A percentile compares a stretch with the other conserved stretches of the same genome.
phyloP scores from a whole-genome alignment of 805 yeast species.

The Kuraishia molischiana region DNA sequence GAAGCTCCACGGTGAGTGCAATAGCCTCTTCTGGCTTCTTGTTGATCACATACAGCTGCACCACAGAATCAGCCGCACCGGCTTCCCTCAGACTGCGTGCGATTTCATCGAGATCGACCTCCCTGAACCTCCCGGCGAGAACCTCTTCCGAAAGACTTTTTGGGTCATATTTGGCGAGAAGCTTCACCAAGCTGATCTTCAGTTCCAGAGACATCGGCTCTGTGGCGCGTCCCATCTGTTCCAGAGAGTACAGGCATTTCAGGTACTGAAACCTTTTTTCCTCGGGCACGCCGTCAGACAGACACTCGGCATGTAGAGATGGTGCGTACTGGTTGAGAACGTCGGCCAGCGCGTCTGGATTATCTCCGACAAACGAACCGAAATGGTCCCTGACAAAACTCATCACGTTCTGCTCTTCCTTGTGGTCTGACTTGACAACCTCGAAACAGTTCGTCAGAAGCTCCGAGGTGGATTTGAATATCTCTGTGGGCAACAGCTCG shows the following conservation, averaged over 20 bases:
- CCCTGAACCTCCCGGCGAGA: not conserved
- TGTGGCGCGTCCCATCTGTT: slow-evolving; percentile 6
- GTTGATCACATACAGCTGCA: not conserved
- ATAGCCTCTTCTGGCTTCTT: slow-evolving; percentile 19
- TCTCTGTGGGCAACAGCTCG: slow-evolving; percentile 8
- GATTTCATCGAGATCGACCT: not conserved
- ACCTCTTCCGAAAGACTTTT: not conserved
- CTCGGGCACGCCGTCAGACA: slow-evolving; percentile 19
- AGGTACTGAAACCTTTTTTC: slow-evolving; percentile 23
- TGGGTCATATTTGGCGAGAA: not conserved
- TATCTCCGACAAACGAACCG: slow-evolving; percentile 14
- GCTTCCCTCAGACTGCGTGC: not conserved
- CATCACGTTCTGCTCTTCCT: slow-evolving; percentile 14
- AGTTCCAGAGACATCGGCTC: not conserved
- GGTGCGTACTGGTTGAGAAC: slow-evolving; percentile 28
- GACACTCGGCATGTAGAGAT: slow-evolving; percentile 25
- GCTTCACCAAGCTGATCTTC: not conserved
- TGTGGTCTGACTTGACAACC: slow-evolving; percentile 5
- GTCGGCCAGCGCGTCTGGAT: slow-evolving; percentile 24
- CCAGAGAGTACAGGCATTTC: slow-evolving; percentile 16
- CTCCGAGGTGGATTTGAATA: slow-evolving; percentile 20
- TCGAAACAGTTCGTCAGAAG: slow-evolving; percentile 16
- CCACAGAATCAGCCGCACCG: not conserved
- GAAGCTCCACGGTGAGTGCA: slow-evolving; percentile 4
- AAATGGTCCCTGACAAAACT: slow-evolving; percentile 19